A percentile compares a stretch with the other conserved stretches of the same genome.
These are phyloP conservation scores for Trichoderma pleuroti DNA, from an alignment of 2,329 filamentous ascomycete species.

Conservation along the genomic window DNA sequence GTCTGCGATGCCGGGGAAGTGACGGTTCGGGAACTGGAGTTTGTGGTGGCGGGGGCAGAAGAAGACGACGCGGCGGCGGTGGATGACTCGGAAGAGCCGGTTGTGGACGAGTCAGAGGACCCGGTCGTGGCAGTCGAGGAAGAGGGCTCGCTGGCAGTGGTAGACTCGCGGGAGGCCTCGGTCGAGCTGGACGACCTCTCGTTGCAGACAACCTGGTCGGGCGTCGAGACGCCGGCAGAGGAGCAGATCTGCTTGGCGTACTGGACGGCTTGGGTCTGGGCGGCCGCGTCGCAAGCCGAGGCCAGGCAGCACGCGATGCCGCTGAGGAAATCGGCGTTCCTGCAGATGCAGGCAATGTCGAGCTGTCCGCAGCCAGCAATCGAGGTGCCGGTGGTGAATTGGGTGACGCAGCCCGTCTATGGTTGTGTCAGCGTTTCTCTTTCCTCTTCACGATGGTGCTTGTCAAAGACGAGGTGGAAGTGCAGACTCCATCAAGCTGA, in stretches of 20 bases:
- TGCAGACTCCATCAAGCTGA: not conserved
- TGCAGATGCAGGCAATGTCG: constrained; percentile 42
- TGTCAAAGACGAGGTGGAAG: not conserved
- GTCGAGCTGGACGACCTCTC: constrained; percentile 12
- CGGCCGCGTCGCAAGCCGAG: constrained; percentile 32
- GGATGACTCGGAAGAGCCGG: constrained; percentile 1
- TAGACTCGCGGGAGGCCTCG: constrained; percentile 18
- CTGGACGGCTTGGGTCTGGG: constrained; percentile 34
- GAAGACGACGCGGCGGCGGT: not conserved
- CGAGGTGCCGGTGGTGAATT: constrained; percentile 32
- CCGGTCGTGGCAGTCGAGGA: constrained; percentile 14
- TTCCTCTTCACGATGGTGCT: not conserved
- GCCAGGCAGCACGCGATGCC: constrained; percentile 42
- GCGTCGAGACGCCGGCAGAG: constrained; percentile 34
- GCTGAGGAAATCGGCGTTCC: constrained; percentile 38
- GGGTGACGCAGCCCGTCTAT: constrained; percentile 34
- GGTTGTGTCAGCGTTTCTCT: not conserved
- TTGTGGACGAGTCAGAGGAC: constrained; percentile 12
- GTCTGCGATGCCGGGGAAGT: not conserved
- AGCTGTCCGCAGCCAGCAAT: constrained; percentile 39
- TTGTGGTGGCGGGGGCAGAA: not conserved
- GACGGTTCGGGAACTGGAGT: constrained; percentile 17
- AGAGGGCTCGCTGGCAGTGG: not conserved
- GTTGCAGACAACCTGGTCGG: constrained; percentile 38
- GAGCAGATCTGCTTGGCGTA: constrained; percentile 41